Base-by-base conservation (phyloP, 2,329 filamentous ascomycete genomes). In the Colletotrichum spinosum region DNA sequence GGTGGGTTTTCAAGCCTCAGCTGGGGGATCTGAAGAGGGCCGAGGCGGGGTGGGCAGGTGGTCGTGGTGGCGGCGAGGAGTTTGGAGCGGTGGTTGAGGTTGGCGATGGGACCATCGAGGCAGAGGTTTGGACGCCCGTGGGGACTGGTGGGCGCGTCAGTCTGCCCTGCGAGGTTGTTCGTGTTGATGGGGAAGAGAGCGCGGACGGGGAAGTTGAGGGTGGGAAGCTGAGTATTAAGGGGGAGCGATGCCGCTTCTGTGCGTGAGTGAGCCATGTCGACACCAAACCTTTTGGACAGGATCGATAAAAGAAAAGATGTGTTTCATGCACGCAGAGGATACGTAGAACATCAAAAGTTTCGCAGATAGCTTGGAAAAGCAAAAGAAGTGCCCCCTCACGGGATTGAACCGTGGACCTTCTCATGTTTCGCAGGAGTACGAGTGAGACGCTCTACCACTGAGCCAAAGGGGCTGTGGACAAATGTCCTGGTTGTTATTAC, bases 1-100 rank as follows among this genome's bases (percentile, higher is more conserved):
- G 42, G 9, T 78, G 76, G 75, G 60, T 33, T 17, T 71, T 78
- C 44, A 56, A 44, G 7, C 75, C 76, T 4, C 44, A 51, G 38
- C 60, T 67, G 54, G 72, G 65, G 1, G 66, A 67, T 51, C 60
- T 75, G 49, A 62, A 34, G 39, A 64, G 56, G 25, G 69, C 69
- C 1, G 48, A 69, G 48, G 63, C 61, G 4, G 72, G 70, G 8
- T 75, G 61, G 61, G 34, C 12, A 13, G 50, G 52, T 13, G 25
- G 25, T 25, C 4, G 25, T 5, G 25, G 3, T 25, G 50, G 35
- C 2, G 61, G 61, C 3, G 61, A 55, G 2, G 50, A 45, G 11
- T 64, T 55, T 25, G 44, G 44, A 9, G 61, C 61, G 1, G 35
- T 60, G 8, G 51, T 65, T 2, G 45, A 48, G 33, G 34, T 44